Evolutionary conservation across 106 monocot species (phyloP), one percentile per base, ranked within the genome.

Genomic region (Dendrobium officinale): DNA sequence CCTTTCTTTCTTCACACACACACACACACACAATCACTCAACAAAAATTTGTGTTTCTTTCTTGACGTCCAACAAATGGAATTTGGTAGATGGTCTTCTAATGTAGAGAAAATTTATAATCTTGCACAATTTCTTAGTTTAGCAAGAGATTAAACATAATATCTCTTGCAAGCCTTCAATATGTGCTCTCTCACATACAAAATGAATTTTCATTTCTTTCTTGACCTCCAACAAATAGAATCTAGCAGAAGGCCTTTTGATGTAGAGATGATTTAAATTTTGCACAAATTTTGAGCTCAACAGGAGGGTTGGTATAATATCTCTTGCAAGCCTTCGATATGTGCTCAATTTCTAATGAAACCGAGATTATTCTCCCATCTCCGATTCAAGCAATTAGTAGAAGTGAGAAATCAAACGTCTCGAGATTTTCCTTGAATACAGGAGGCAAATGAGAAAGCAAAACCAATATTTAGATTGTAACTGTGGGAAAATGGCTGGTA

Each of bases 261-360:
- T 49, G 11, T 74, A 20, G 74, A 74, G 40, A 74, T 43, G 74
- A 44, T 44, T 74, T 43, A n/a, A 17, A 43, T 74, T 5, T 74
- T 19, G 43, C 74, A 74, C 43, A 42, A 6, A 44, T 74, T 42
- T 74, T 42, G 20, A 74, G 74, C 42, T 43, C 16, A 37, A 37
- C 74, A 74, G n/a, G 26, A 76, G 75, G 45, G 41, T 73, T 75
- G 3, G 10, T 9, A 68, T 49, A 80, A 45, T 51, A 15, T 44
- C 44, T 45, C 67, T 6, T 55, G 51, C 49, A 49, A 81, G 20
- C 42, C 40, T 81, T 44, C 74, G 37, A 51, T 73, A 55, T 42
- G 29, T 40, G 72, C 20, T 40, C 31, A 73, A 49, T 47, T 47
- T 22, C 18, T 54, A 3, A 74, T 20, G 61, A 54, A 20, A 67